phyloP scores from a whole-genome alignment of 192 early-diverging fungal species.

The Gaertneriomyces sp. region DNA sequence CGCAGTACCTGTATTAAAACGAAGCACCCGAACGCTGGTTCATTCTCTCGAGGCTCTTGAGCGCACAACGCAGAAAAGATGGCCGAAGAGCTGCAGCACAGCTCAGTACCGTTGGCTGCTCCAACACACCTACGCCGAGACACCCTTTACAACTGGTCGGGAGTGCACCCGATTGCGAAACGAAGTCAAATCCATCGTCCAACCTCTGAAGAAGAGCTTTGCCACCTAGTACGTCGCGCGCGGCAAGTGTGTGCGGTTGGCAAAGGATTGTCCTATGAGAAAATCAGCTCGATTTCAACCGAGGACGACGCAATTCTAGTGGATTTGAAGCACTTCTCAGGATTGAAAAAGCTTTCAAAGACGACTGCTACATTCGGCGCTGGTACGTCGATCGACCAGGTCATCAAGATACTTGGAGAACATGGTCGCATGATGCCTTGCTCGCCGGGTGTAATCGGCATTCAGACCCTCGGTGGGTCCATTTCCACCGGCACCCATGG shows the following conservation, averaged over 20 bases:
- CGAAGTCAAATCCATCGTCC: slow-evolving; percentile 19
- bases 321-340: slow-evolving; percentile 16
- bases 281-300: slow-evolving; percentile 7
- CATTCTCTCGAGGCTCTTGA: too few relatives aligned
- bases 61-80: too few relatives aligned
- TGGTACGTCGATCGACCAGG: slow-evolving; percentile 26
- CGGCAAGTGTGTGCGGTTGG: slow-evolving; percentile 10
- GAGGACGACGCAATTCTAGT: slow-evolving; percentile 23
- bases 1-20: too few relatives aligned
- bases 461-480: slow-evolving; percentile 41
- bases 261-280: slow-evolving; percentile 24
- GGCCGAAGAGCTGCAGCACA: too few relatives aligned
- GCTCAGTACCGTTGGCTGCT: too few relatives aligned
- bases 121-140: too few relatives aligned
- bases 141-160: slow-evolving; percentile 28
- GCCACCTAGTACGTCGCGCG: slow-evolving; percentile 4
- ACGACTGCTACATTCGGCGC: slow-evolving; percentile 30
- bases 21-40: too few relatives aligned
- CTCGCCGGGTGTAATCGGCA: slow-evolving; percentile 34
- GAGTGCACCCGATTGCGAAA: slow-evolving; percentile 16
- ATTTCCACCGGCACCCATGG: slow-evolving; percentile 44
- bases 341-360: background rate
- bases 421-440: slow-evolving; percentile 24
- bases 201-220: slow-evolving; percentile 9
- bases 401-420: slow-evolving; percentile 22